These are phyloP conservation scores for Carex arenaria DNA, from an alignment of 202 grass and related monocot genomes.

Conservation along the genomic window DNA sequence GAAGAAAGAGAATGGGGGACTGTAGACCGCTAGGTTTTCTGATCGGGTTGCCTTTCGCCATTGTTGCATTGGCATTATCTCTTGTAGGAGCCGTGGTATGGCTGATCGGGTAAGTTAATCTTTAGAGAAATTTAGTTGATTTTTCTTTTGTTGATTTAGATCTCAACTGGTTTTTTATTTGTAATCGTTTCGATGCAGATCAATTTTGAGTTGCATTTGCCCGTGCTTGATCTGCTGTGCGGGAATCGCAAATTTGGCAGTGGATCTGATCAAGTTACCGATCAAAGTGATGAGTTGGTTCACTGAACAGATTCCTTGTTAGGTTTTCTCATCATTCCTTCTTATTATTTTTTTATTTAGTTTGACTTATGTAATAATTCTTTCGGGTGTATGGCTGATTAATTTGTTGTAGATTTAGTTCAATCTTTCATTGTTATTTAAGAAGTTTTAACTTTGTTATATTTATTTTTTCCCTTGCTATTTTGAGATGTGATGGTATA, in stretches of 20 bases:
- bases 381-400: background rate
- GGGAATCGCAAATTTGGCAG: slow-evolving; percentile 31
- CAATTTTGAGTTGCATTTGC: slow-evolving; percentile 44
- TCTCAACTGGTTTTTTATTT: background rate
- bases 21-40: slow-evolving; percentile 56
- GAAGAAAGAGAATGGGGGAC: slow-evolving; percentile 4
- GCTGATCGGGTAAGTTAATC: slow-evolving; percentile 40
- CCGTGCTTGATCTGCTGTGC: slow-evolving; percentile 51
- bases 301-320: slow-evolving; percentile 46
- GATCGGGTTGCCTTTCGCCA: slow-evolving; percentile 52
- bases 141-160: background rate
- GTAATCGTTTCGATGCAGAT: slow-evolving; percentile 16
- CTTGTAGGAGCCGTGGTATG: slow-evolving; percentile 48
- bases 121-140: background rate
- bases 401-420: slow-evolving; percentile 10
- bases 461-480: background rate
- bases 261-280: slow-evolving; percentile 48
- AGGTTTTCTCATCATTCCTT: background rate
- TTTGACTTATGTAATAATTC: background rate
- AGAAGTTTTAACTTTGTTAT: background rate
- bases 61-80: slow-evolving; percentile 38
- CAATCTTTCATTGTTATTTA: background rate
- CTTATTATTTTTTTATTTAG: background rate
- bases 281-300: slow-evolving; percentile 55
- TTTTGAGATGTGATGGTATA: background rate